These are phyloP conservation scores for Colletotrichum cuscutae DNA, from an alignment of 2,329 filamentous ascomycete genomes.

Conservation along the genomic window DNA sequence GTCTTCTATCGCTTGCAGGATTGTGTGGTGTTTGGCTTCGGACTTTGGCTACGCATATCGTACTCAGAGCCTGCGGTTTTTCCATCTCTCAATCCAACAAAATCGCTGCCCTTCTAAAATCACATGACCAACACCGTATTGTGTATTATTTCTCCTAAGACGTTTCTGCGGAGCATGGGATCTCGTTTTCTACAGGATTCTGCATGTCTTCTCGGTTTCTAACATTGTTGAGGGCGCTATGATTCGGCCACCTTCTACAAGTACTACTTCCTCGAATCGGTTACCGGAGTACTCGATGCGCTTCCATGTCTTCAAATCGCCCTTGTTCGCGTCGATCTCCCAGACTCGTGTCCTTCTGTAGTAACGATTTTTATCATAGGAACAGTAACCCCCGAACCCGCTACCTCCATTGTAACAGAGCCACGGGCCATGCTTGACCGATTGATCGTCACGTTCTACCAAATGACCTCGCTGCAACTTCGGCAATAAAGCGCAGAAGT, in stretches of 20 bases:
- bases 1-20: neutral
- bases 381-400: conserved; percentile 44
- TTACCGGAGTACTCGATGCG: conserved; percentile 43
- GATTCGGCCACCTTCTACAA: conserved; percentile 40
- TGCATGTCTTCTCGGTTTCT: neutral
- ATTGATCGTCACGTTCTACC: conserved; percentile 35
- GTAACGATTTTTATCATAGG: conserved; percentile 41
- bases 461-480: conserved; percentile 34
- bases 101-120: neutral
- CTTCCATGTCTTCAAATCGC: conserved; percentile 41
- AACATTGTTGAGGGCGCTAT: neutral
- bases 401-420: conserved; percentile 43
- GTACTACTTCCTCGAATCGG: conserved; percentile 45
- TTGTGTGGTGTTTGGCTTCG: neutral
- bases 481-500: conserved; percentile 45
- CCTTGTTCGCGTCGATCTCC: conserved; percentile 41
- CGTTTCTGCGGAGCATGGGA: neutral
- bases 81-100: neutral
- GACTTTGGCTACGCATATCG: neutral
- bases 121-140: neutral
- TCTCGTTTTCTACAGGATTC: neutral
- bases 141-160: neutral
- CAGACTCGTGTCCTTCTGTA: conserved; percentile 43
- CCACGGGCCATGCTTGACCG: conserved; percentile 39
- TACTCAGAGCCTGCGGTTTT: neutral